Evolutionary conservation across 352 stramenopile species (phyloP), one percentile per base, ranked within the genome.

Genomic region (Globisporangium barbulae): DNA sequence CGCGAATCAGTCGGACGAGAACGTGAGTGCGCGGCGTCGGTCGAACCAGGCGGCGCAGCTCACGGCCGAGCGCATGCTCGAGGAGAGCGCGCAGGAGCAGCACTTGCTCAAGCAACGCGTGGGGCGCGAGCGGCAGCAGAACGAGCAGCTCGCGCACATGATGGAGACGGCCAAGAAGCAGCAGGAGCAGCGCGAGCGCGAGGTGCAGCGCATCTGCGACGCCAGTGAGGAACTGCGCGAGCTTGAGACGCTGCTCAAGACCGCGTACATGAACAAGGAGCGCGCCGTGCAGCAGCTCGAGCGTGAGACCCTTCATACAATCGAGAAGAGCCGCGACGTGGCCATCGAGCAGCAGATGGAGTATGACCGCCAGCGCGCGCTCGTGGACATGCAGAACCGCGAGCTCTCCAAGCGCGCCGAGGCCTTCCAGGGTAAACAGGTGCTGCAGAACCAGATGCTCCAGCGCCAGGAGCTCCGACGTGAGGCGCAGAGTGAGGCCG

Each of bases 251-350:
- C 85, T 95, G 60, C 75, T 98, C n/a, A 91, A 96, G 65, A 93
- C 90, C 63, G 93, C 91, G 30, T 98, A 98, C 74, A 86, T 98
- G 72, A 97, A 97, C 73, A 97, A 97, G 70, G 91, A 97, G 59
- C 76, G 93, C 37, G 89, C 90, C 2, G 84, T 79, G 59, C 93
- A 98, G 74, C 85, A 97, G 58, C 73, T 97, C 59, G 89, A 98
- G 70, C 75, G 78, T n/a, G 75, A 96, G 65, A 79, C 87, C n/a
- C 64, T 96, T 41, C 52, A 71, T 17, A 75, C 79, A 19, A 75
- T 88, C n/a, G 87, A 97, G 63, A 73, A 81, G 30, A 76, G 81
- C 33, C 78, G 90, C 21, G 83, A 97, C 30, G 70, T 80, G 35
- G 89, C 89, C 13, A 97, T 98, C 37, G 89, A 97, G 68, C 88